Evolutionary conservation across 768 basidiomycete genomes (phyloP).

Genomic region (Pluteus cervinus): DNA sequence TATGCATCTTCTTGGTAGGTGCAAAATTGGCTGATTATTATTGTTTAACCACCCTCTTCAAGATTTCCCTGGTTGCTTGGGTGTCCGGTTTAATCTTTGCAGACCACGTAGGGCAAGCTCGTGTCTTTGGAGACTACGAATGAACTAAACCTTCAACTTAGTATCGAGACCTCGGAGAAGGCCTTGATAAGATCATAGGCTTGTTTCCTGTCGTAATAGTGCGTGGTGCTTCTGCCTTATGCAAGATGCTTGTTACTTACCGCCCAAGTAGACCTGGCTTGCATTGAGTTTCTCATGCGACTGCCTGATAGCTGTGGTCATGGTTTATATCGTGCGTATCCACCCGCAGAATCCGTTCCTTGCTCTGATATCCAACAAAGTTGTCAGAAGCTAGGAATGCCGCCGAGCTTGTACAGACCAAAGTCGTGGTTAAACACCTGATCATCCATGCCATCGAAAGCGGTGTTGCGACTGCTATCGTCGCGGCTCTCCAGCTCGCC

Average conservation of each 20-base stretch:
- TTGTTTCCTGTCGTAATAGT: constrained; percentile 3
- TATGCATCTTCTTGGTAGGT: not conserved
- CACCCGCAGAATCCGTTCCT: not conserved
- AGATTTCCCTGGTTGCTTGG: not conserved
- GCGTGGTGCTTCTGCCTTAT: constrained; percentile 4
- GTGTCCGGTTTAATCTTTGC: constrained; percentile 2
- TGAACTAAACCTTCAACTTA: not conserved
- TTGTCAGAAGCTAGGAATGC: too few species aligned
- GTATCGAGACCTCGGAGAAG: not conserved
- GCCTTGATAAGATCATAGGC: constrained; percentile 5
- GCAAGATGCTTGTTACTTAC: constrained; percentile 1
- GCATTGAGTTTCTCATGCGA: constrained; percentile 8
- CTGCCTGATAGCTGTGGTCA: constrained; percentile 10
- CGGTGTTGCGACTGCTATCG: constrained; percentile 4
- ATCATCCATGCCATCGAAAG: constrained; percentile 3
- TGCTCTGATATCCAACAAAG: not conserved
- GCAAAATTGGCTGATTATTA: constrained; percentile 1
- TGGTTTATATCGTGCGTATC: constrained; percentile 10
- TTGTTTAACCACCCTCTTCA: constrained; percentile 3
- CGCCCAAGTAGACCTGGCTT: constrained; percentile 10
- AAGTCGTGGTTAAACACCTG: not conserved
- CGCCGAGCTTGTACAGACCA: too few species aligned
- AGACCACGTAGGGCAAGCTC: not conserved
- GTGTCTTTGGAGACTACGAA: not conserved
- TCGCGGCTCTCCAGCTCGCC: constrained; percentile 4